Conservation (phyloP, 495 filamentous ascomycete species). For the Coniosporium apollinis region DNA sequence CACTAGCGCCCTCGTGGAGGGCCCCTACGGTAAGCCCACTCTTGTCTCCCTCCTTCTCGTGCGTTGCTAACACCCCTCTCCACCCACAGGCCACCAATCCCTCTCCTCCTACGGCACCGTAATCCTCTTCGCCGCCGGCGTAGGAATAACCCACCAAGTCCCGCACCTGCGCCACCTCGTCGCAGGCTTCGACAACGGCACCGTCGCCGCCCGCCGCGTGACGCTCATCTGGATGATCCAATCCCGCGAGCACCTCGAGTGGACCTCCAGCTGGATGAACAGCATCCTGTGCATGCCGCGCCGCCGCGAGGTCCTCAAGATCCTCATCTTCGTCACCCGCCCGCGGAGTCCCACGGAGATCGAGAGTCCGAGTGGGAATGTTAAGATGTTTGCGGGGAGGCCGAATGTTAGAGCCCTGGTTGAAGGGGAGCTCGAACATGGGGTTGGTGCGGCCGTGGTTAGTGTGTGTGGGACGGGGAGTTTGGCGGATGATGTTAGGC, state of each 20-base stretch:
- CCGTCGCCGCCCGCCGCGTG: slow-evolving; percentile 61
- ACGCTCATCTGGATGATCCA: slow-evolving; percentile 85
- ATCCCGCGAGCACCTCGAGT: slow-evolving; percentile 72
- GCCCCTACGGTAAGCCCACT: slow-evolving; percentile 54
- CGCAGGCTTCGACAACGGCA: slow-evolving; percentile 51
- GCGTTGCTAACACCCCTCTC: slow-evolving; percentile 9
- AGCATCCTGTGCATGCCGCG: slow-evolving; percentile 60
- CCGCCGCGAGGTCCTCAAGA: slow-evolving; percentile 59
- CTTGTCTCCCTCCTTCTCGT: slow-evolving; percentile 6
- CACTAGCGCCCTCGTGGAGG: slow-evolving; percentile 53
- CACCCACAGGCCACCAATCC: slow-evolving; percentile 52
- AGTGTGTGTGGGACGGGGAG: slow-evolving; percentile 74
- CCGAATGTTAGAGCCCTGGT: slow-evolving; percentile 67
- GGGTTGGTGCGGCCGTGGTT: slow-evolving; percentile 80
- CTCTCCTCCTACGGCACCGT: slow-evolving; percentile 82
- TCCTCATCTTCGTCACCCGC: slow-evolving; percentile 76
- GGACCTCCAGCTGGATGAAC: slow-evolving; percentile 91
- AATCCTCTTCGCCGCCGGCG: slow-evolving; percentile 79
- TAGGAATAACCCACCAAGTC: slow-evolving; percentile 88
- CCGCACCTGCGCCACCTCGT: slow-evolving; percentile 75
- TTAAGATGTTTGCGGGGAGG: slow-evolving; percentile 71
- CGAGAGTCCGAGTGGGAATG: slow-evolving; percentile 47
- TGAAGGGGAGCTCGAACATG: slow-evolving; percentile 55
- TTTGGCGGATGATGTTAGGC: slow-evolving; percentile 68
- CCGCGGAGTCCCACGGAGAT: slow-evolving; percentile 60